Evolutionary conservation across 2,329 filamentous ascomycete genomes (phyloP).

Genomic region (Ascochyta lentis): DNA sequence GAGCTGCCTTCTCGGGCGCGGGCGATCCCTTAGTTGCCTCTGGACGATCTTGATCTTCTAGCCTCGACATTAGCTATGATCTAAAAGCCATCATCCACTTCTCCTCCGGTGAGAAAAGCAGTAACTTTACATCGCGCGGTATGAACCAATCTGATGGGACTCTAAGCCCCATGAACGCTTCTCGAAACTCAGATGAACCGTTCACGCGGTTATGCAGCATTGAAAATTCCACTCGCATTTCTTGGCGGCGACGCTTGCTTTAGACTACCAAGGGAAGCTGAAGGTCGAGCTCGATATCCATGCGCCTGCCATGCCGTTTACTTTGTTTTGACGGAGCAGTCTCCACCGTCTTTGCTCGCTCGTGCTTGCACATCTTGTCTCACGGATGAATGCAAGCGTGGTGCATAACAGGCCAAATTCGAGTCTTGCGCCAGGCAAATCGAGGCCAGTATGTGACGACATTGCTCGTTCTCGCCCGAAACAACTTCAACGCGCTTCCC

Average conservation of each 20-base stretch:
- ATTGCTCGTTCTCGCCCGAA: neutral
- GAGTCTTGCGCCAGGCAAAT: neutral
- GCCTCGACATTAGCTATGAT: neutral
- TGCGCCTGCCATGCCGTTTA: neutral
- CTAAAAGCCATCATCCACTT: neutral
- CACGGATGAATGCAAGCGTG: neutral
- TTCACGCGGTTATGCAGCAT: neutral
- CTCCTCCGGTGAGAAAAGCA: constrained; percentile 7
- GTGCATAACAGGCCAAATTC: neutral
- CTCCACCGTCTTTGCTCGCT: neutral
- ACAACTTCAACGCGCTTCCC: neutral
- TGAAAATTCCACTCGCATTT: neutral
- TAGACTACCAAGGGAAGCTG: neutral
- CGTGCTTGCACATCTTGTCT: neutral
- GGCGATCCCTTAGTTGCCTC: neutral
- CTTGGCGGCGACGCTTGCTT: neutral
- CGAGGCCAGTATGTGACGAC: neutral
- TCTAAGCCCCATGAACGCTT: neutral
- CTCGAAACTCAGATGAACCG: neutral
- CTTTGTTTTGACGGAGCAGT: neutral
- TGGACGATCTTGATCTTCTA: neutral
- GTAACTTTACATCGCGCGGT: neutral
- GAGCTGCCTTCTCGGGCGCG: constrained; percentile 3
- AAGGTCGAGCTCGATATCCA: neutral
- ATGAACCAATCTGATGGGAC: neutral